phyloP scores from a whole-genome alignment of 23 red algal species.

The Gracilaria gracilis region DNA sequence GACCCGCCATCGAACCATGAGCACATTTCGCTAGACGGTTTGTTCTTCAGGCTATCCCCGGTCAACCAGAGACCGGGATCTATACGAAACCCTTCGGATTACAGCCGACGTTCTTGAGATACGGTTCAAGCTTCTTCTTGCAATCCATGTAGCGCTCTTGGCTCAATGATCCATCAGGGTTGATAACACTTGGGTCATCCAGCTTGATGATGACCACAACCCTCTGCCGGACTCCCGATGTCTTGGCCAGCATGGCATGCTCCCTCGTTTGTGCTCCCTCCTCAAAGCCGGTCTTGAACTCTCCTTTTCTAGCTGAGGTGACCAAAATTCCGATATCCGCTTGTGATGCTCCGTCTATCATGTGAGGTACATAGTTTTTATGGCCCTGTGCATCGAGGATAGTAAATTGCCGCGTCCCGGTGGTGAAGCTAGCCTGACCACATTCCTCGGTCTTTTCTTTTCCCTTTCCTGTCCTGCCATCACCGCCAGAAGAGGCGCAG shows the following conservation, averaged over 20 bases:
- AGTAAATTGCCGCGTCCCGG: slow-evolving; percentile 82
- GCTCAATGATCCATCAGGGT: slow-evolving; percentile 79
- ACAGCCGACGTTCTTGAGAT: slow-evolving; percentile 91
- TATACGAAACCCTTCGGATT: slow-evolving; percentile 80
- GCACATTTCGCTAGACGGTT: slow-evolving; percentile 44
- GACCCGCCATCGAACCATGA: slow-evolving; percentile 88
- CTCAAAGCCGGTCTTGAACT: slow-evolving; percentile 99
- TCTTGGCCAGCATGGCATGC: slow-evolving; percentile 99
- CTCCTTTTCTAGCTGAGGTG: slow-evolving; percentile 98
- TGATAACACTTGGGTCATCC: slow-evolving; percentile 89
- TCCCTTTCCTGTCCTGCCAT: slow-evolving; percentile 93
- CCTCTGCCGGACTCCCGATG: slow-evolving; percentile 89
- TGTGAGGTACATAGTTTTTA: slow-evolving; percentile 98
- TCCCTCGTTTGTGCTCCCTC: slow-evolving; percentile 96
- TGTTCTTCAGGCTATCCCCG: slow-evolving; percentile 83
- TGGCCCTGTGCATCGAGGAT: slow-evolving; percentile 97
- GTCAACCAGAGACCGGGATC: slow-evolving; percentile 94
- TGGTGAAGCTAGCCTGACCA: slow-evolving; percentile 92
- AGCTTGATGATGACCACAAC: slow-evolving; percentile 94
- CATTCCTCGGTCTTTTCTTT: slow-evolving; percentile 98
- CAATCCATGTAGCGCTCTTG: slow-evolving; percentile 87
- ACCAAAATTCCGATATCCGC: slow-evolving; percentile 98
- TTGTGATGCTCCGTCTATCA: slow-evolving; percentile 95
- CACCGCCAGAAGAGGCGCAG: too few species aligned
- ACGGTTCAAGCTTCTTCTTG: slow-evolving; percentile 87